phyloP scores from a whole-genome alignment of 306 rosid genomes.

The Acacia acuminata region DNA sequence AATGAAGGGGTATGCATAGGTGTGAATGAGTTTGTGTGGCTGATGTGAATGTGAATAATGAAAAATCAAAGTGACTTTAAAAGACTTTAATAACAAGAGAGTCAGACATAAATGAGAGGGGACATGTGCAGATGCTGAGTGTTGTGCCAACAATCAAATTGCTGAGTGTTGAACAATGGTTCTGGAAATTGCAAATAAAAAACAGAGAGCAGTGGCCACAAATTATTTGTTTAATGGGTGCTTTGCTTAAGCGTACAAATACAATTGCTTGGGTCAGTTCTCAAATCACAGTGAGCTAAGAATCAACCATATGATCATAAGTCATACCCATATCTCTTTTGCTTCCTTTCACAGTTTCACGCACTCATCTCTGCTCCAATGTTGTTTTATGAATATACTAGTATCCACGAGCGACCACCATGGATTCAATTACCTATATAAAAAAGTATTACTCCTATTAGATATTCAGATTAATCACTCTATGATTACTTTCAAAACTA shows the following conservation, averaged over 20 bases:
- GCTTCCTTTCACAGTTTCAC: not conserved
- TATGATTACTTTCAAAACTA: too few species aligned
- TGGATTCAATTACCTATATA: too few species aligned
- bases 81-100: not conserved
- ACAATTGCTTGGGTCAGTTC: not conserved
- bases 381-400: too few species aligned
- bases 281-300: not conserved
- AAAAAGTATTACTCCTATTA: too few species aligned
- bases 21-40: constrained; percentile 1
- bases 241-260: not conserved
- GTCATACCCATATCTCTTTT: not conserved
- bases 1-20: not conserved
- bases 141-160: too few species aligned
- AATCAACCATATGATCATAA: not conserved
- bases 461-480: too few species aligned
- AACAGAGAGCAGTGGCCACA: not conserved
- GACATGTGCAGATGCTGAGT: constrained; percentile 17
- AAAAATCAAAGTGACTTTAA: not conserved
- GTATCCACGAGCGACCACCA: too few species aligned
- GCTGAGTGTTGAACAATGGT: too few species aligned
- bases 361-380: too few species aligned
- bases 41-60: not conserved
- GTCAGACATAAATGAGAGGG: not conserved
- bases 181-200: not conserved
- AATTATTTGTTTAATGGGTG: not conserved